Conservation (phyloP, 768 basidiomycete genomes). For the Pholiota microspora region DNA sequence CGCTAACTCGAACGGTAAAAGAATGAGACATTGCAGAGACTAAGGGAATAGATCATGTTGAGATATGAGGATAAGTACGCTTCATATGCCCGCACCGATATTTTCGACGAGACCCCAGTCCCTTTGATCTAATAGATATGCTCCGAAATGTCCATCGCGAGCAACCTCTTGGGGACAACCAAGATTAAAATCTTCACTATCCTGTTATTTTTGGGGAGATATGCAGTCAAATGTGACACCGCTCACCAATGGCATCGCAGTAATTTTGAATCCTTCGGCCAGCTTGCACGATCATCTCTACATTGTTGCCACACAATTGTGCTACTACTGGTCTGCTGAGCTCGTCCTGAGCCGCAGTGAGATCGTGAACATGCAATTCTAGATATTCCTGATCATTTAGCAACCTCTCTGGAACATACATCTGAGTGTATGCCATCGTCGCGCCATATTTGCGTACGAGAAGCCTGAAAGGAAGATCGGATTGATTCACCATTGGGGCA, state of each 20-base stretch:
- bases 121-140: slow-evolving; percentile 69
- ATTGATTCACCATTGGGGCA: slow-evolving; percentile 81
- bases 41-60: slow-evolving; percentile 23
- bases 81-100: slow-evolving; percentile 45
- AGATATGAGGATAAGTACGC: not conserved
- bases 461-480: slow-evolving; percentile 70
- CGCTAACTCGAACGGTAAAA: slow-evolving; percentile 61
- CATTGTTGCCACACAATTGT: slow-evolving; percentile 73
- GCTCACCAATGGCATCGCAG: slow-evolving; percentile 71
- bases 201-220: too few relatives aligned
- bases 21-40: slow-evolving; percentile 65
- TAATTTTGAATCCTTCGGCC: slow-evolving; percentile 54
- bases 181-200: slow-evolving; percentile 83
- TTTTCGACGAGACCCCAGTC: slow-evolving; percentile 69
- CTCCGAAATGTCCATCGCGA: slow-evolving; percentile 65
- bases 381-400: slow-evolving; percentile 65
- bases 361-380: slow-evolving; percentile 58
- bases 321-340: slow-evolving; percentile 55
- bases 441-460: slow-evolving; percentile 62
- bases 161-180: slow-evolving; percentile 79
- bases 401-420: slow-evolving; percentile 64
- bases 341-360: slow-evolving; percentile 31
- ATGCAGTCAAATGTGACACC: too few relatives aligned
- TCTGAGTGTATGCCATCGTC: slow-evolving; percentile 73
- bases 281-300: slow-evolving; percentile 57